phyloP scores from a whole-genome alignment of 257 asterid genomes.

The Plantago elongata region DNA sequence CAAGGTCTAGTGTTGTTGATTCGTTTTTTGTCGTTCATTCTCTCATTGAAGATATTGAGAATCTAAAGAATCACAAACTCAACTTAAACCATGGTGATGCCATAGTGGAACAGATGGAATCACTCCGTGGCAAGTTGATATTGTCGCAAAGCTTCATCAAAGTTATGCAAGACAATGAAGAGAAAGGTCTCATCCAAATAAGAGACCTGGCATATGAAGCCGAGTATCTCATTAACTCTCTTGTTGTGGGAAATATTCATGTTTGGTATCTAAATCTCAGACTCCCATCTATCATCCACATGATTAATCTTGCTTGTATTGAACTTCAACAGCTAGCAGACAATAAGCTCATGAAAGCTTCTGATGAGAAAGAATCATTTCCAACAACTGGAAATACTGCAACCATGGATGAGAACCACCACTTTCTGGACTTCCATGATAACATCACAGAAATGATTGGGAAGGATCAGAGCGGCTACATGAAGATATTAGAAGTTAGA shows the following conservation, averaged over 20 bases:
- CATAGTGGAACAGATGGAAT: not conserved
- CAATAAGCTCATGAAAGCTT: not conserved
- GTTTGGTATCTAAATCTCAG: not conserved
- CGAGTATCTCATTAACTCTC: not conserved
- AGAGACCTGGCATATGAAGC: constrained; percentile 1
- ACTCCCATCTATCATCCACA: not conserved
- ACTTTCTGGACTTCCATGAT: no score
- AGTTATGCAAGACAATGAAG: not conserved
- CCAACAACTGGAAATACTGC: no score
- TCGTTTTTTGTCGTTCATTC: not conserved
- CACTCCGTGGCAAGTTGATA: not conserved
- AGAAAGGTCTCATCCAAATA: not conserved
- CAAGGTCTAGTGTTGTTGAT: not conserved
- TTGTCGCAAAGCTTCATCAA: not conserved
- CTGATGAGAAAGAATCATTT: not conserved
- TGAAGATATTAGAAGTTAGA: not conserved
- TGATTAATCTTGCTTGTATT: not conserved
- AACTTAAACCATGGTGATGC: not conserved
- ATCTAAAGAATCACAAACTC: not conserved
- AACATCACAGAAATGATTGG: not conserved
- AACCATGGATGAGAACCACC: no score
- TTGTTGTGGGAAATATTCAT: not conserved
- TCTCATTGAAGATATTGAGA: not conserved
- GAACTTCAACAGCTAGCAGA: not conserved
- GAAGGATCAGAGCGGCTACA: not conserved